Base-by-base conservation (phyloP, 805 yeast genomes). In the Candida pseudoglaebosa region DNA sequence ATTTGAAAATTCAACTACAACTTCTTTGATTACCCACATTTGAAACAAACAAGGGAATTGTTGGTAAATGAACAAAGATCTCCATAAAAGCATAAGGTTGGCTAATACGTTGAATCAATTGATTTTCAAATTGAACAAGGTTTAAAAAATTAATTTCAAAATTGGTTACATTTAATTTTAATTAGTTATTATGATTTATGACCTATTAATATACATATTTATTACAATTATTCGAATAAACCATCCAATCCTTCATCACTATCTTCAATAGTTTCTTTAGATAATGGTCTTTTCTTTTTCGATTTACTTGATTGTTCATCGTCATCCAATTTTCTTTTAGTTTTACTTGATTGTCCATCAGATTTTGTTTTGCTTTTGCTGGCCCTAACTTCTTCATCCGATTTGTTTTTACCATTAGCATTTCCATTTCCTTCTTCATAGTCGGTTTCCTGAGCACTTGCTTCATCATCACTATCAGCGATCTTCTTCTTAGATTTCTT, bases 171-270 rank as follows among this genome's bases (percentile, higher is more conserved):
- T n/a, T n/a, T n/a, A n/a, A n/a, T n/a, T n/a, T n/a, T n/a, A n/a
- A n/a, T n/a, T n/a, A n/a, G n/a, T n/a, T n/a, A 20, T 22, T 28
- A 26, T 10, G 29, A 26, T 26, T 26, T 10, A 26, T 26, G 29
- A 26, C 29, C 12, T 26, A 26, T 24, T 26, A 28, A 17, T 26
- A 16, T 37, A 31, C 24, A 7, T 22, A 15, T 17, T 14, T 36
- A 20, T 28, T 30, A 18, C 34, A 19, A 12, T 8, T 14, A 32
- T 28, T 43, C 42, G 34, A 39, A 39, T 24, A 39, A 29, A 34
- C 51, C 65, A 36, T 62, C 65, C 32, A 61, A 54, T 36, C 62
- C 75, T 5, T 72, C 79, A 37, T 77, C 79, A 41, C 74, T 69
- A 29, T 70, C 77, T n/a, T 73, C 55, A 22, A 67, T 61, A 28